Percentiles rank a stretch among this genome's conserved stretches.
Conservation (phyloP, 257 asterid species). For the Craterostigma plantagineum region DNA sequence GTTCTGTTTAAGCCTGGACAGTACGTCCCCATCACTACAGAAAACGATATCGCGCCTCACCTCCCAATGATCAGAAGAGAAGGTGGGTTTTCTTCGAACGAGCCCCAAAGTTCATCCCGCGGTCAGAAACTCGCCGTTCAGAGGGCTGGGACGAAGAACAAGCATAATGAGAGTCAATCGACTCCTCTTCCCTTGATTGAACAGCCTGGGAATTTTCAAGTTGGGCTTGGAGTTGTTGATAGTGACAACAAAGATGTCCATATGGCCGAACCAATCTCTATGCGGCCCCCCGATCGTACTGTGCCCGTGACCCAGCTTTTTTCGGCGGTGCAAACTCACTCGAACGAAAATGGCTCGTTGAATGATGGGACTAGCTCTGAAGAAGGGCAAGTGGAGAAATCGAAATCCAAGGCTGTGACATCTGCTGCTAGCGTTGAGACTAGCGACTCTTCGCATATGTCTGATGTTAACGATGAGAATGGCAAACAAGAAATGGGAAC, state of each 20-base stretch:
- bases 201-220: conserved; percentile 27
- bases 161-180: conserved; percentile 9
- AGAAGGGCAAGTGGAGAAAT: not conserved
- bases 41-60: conserved; percentile 74
- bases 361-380: too few relatives aligned
- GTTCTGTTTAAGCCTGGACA: conserved; percentile 83
- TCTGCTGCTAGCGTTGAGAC: too few relatives aligned
- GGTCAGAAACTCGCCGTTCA: conserved; percentile 15
- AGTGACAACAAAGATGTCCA: conserved; percentile 41
- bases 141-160: conserved; percentile 22
- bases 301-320: conserved; percentile 28
- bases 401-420: not conserved
- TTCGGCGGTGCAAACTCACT: conserved; percentile 16
- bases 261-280: conserved; percentile 45
- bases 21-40: conserved; percentile 47
- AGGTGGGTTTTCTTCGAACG: conserved; percentile 21
- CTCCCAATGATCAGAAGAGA: conserved; percentile 52
- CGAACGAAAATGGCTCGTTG: conserved; percentile 2
- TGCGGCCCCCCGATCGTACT: conserved; percentile 45
- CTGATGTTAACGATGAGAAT: too few relatives aligned
- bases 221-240: conserved; percentile 14
- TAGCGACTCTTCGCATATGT: too few relatives aligned
- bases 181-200: conserved; percentile 45
- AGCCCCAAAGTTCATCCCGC: conserved; percentile 15
- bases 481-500: too few relatives aligned